Evolutionary conservation across 75 land plant genomes (phyloP), one percentile per base, ranked within the genome.

Genomic region (Picea glauca): DNA sequence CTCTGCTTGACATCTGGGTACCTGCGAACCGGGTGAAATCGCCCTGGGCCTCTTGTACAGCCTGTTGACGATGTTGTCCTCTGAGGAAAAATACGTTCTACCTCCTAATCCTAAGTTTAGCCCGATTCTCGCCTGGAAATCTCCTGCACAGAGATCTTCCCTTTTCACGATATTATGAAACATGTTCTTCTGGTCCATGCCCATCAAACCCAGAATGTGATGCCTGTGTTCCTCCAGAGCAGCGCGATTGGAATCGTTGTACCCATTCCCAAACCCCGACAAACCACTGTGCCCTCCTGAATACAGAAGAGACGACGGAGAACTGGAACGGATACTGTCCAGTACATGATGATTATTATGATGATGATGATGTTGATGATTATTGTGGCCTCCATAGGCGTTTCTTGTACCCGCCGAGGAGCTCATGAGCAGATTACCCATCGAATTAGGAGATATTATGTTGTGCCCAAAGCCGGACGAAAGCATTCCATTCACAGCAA

Each of bases 1-100:
- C 67, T 82, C 87, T 12, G 87, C 89, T 58, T 89, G 91, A 67
- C 91, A 89, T 13, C 80, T 54, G 38, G 88, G 89, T 0, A 70
- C 73, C 73, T 70, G 73, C 11, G 73, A 70, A 2, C 64, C 58
- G 58, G 65, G 58, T 4, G 40, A 60, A 70, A 20, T 30, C 15
- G 77, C 78, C 32, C 82, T n/a, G 14, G 70, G 62, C 64, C 78
- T 74, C 54, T 46, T 60, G 54, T 70, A 70, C 3, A 70, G 73
- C 73, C 73, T 18, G 54, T n/a, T 70, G 13, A 70, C 50, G 11
- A 70, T 70, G 3, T 70, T 70, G 73, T 70, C 73, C 43, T 70
- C 73, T n/a, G 73, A 18, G 21, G 73, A 70, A 43, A 70, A 70
- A n/a, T 70, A 70, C 6, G 73, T 70, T 3, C 73, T 70, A 20